Evolutionary conservation across 1,284 basidiomycete genomes (phyloP).

Genomic region (Boletus mariae): DNA sequence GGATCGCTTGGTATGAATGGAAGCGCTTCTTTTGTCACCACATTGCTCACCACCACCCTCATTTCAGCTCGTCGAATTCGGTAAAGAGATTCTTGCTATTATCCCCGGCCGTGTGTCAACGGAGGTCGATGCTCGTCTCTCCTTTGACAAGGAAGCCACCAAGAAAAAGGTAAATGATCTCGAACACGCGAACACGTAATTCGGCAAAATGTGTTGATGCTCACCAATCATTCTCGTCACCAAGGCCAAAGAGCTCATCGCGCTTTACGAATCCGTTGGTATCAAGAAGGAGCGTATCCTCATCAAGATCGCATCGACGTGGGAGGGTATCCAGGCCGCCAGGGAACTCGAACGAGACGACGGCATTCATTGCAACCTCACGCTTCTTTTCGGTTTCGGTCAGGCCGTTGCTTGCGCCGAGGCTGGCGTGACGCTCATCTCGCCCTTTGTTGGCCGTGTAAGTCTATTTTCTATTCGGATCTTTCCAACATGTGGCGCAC

Average conservation of each 20-base stretch:
- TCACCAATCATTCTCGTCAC: constrained; percentile 14
- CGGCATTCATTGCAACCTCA: constrained; percentile 98
- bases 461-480: constrained; percentile 30
- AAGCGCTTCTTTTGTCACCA: constrained; percentile 11
- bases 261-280: constrained; percentile 89
- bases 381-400: constrained; percentile 95
- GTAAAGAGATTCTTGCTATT: constrained; percentile 91
- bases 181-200: constrained; percentile 14
- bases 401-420: constrained; percentile 99
- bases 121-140: constrained; percentile 96
- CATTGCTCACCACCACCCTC: constrained; percentile 13
- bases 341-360: constrained; percentile 91
- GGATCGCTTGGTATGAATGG: constrained; percentile 76
- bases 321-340: constrained; percentile 99
- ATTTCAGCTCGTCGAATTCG: constrained; percentile 89
- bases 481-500: constrained; percentile 14
- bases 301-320: constrained; percentile 99
- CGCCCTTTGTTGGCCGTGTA: constrained; percentile 97
- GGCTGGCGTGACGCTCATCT: constrained; percentile 97
- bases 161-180: constrained; percentile 67
- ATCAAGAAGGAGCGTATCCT: constrained; percentile 91
- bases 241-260: constrained; percentile 89
- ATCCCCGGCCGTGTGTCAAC: constrained; percentile 99
- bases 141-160: constrained; percentile 92
- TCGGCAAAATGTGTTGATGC: constrained; percentile 15